Evolutionary conservation across 179 eudicot genomes (phyloP).

Genomic region (Pouteria campechiana): DNA sequence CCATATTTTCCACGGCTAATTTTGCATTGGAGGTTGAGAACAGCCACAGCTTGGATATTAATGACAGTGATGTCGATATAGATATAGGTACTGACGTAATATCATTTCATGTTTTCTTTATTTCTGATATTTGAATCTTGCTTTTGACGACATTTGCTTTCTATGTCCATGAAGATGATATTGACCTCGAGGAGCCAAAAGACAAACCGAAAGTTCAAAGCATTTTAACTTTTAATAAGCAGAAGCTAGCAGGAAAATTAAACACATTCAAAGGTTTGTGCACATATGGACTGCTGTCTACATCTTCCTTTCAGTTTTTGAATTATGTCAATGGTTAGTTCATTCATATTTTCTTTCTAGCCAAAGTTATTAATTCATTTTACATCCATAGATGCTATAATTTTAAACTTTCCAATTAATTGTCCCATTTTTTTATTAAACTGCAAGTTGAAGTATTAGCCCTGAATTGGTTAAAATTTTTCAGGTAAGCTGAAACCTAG

Average conservation of each 20-base stretch:
- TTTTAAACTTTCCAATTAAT: neutral
- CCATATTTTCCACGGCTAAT: conserved; percentile 51
- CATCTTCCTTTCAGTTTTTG: no score
- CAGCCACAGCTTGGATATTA: conserved; percentile 13
- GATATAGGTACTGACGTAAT: conserved; percentile 92
- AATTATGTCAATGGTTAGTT: no score
- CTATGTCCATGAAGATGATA: conserved; percentile 64
- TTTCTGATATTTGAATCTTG: neutral
- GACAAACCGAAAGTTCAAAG: conserved; percentile 64
- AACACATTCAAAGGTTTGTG: conserved; percentile 69
- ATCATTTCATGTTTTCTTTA: no score
- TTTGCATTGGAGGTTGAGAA: conserved; percentile 42
- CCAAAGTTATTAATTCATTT: no score
- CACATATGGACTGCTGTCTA: no score
- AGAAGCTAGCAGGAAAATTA: conserved; percentile 74
- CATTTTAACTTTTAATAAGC: conserved; percentile 59
- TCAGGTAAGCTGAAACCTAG: conserved; percentile 75
- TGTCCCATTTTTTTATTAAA: neutral
- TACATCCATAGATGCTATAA: no score
- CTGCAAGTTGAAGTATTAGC: neutral
- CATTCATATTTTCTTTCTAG: neutral
- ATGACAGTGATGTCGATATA: conserved; percentile 40
- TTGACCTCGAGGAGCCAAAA: conserved; percentile 64
- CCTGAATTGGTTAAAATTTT: neutral
- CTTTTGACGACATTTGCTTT: neutral